Base-by-base conservation (phyloP, 441 rosid species). In the Aleurites moluccanus region DNA sequence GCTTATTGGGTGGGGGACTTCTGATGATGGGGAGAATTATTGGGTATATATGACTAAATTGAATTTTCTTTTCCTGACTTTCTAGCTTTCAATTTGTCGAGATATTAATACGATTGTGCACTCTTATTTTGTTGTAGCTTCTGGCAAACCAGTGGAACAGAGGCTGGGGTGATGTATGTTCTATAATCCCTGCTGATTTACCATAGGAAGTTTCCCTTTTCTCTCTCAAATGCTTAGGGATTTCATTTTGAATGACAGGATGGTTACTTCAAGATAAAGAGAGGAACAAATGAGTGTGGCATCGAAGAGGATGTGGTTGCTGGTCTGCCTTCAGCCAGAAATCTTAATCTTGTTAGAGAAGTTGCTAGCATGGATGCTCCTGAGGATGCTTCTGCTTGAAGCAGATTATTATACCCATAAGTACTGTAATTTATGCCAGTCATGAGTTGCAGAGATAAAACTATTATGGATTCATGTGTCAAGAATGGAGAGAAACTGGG, bases 81-180 rank as follows among this genome's bases (percentile, higher is more conserved):
- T 74, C 45, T 60, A 1, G 66, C 64, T 6, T 21, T 55, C 13
- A 28, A 56, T 45, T 42, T 3, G 18, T 38, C 45, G 59, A 38
- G 47, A 66, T 65, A 21, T 38, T 72, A 40, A 72, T n/a, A 65
- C 72, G 63, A 68, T 75, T 72, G 64, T 33, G 62, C 72, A 11
- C 57, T 77, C 55, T 59, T 71, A 69, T 75, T n/a, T 49, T 72
- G 49, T 78, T 83, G 72, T 96, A 95, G 99, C 91, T 95, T 73
- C 83, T 95, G 73, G 99, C 98, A 64, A 95, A 95, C 67, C 98
- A 92, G 80, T 95, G 99, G 99, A 95, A 92, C 75, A 80, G 85
- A 82, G 86, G 93, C 79, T 92, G 99, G 98, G 99, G 99, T 65
- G 96, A 88, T 50, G 98, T 95, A 91, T 71, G 92, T 38, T 38